Evolutionary conservation across 768 basidiomycete genomes (phyloP), one percentile per base, ranked within the genome.

Genomic region (Termitomyces heimii): DNA sequence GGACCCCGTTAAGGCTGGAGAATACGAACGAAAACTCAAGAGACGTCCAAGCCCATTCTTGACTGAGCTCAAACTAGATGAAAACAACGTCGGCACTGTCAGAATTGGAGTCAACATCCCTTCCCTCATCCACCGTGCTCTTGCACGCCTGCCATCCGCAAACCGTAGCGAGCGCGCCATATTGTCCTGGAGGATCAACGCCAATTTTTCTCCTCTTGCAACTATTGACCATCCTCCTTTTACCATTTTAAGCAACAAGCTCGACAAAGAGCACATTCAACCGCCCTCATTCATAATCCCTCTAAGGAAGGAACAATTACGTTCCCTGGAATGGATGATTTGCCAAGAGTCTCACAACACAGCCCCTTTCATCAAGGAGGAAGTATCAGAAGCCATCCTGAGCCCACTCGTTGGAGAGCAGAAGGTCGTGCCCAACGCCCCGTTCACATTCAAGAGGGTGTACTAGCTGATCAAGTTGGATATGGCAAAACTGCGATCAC

Each of bases 401-500:
- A 87, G 85, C 58, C 85, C 92, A 52, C 74, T 97, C 13, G 91
- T 7, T 98, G 95, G 95, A 80, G 93, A 62, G 92, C 92, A n/a
- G 94, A 97, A 70, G 94, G 90, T 40, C 86, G 91, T 42, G 94
- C 90, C 4, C 84, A 89, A 62, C 74, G 94, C 34, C 82, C 87
- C 0, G 80, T 92, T 52, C 79, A 72, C 58, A 73, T 97, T 42
- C 81, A 89, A 54, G 94, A 95, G 18, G 94, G 95, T 12, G 94
- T 97, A 48, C 82, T 97, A 45, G 94, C 94, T 13, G 95, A 98
- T 65, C 89, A 95, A 73, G 95, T 98, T 59, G 95, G 95, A 51
- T 98, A 98, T 66, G 95, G 95, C 18, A 98, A 98, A 74, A 98
- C 95, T 0, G 94, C 94, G 22, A 95, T 97, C 62, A 94, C 92